A percentile compares a stretch with the other conserved stretches of the same genome.
These are phyloP conservation scores for Talaromyces islandicus DNA, from an alignment of 2,329 filamentous ascomycete species.

Conservation along the genomic window DNA sequence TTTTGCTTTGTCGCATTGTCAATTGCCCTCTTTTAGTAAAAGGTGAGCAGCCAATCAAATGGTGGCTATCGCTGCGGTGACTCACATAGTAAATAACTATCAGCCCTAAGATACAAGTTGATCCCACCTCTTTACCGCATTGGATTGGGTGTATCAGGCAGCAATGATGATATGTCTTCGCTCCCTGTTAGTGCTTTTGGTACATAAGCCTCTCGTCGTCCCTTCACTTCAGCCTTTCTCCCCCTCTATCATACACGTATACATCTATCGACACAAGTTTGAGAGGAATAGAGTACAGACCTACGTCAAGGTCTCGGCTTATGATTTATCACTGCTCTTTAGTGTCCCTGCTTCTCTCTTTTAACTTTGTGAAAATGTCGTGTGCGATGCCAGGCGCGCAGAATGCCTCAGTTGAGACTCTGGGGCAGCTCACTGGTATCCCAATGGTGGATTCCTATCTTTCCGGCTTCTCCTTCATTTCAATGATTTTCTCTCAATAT, in stretches of 20 bases:
- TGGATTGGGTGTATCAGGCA: not conserved
- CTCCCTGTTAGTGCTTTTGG: not conserved
- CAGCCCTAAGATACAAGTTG: not conserved
- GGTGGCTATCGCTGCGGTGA: not conserved
- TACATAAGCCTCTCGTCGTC: not conserved
- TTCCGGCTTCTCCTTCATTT: conserved; percentile 31
- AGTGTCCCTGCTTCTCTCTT: not conserved
- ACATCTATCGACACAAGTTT: not conserved
- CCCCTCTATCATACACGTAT: not conserved
- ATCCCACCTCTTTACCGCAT: not conserved
- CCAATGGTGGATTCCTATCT: conserved; percentile 4
- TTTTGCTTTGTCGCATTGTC: not conserved
- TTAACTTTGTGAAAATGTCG: not conserved
- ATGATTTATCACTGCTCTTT: not conserved
- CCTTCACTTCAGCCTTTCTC: not conserved
- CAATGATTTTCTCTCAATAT: conserved; percentile 19
- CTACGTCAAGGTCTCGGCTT: not conserved
- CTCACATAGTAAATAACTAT: not conserved
- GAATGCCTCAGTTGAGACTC: conserved; percentile 1
- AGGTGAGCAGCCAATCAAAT: not conserved
- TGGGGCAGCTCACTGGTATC: not conserved
- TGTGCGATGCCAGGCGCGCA: not conserved
- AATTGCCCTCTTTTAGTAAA: not conserved
- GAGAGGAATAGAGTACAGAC: not conserved
- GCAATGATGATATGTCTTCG: not conserved